phyloP scores from a whole-genome alignment of 1,284 basidiomycete genomes.

The Fistulinella staudtii region DNA sequence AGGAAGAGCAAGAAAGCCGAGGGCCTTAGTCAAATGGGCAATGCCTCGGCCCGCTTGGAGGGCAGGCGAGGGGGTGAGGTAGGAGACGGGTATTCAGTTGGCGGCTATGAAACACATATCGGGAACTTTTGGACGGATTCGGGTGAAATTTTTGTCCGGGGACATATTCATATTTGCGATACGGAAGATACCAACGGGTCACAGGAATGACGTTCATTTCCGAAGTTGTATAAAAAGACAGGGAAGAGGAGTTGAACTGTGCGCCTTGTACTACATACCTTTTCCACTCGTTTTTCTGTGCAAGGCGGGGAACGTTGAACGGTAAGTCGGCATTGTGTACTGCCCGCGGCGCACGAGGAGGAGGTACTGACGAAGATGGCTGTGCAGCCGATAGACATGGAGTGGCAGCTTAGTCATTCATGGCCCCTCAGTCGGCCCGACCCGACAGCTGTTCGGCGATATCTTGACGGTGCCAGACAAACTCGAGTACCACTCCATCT shows the following conservation, averaged over 20 bases:
- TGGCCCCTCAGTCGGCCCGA: conserved; percentile 33
- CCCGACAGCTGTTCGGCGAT: conserved; percentile 34
- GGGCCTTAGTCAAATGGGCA: conserved; percentile 33
- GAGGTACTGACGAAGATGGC: conserved; percentile 22
- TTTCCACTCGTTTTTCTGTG: conserved; percentile 7
- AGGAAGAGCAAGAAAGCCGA: conserved; percentile 19
- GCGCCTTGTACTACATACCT: conserved; percentile 25
- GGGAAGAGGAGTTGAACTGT: conserved; percentile 10
- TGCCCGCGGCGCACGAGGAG: conserved; percentile 14
- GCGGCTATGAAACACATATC: conserved; percentile 30
- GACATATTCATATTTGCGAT: conserved; percentile 14
- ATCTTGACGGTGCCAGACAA: conserved; percentile 26
- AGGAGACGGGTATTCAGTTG: conserved; percentile 7
- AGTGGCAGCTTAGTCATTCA: conserved; percentile 33
- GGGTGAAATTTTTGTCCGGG: conserved; percentile 31
- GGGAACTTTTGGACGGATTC: conserved; percentile 30
- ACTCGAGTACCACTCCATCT: conserved; percentile 22
- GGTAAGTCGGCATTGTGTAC: conserved; percentile 22
- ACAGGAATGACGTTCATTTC: conserved; percentile 36
- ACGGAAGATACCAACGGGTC: conserved; percentile 18
- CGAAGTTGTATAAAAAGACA: conserved; percentile 32
- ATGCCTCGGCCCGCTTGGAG: conserved; percentile 26
- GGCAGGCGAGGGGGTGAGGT: conserved; percentile 17
- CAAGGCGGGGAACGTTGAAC: conserved; percentile 1
- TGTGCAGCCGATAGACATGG: conserved; percentile 25